Percentiles rank a stretch among this genome's conserved stretches.
Evolutionary conservation across 1,284 basidiomycete species (phyloP).

Genomic region (Kwoniella shivajii): DNA sequence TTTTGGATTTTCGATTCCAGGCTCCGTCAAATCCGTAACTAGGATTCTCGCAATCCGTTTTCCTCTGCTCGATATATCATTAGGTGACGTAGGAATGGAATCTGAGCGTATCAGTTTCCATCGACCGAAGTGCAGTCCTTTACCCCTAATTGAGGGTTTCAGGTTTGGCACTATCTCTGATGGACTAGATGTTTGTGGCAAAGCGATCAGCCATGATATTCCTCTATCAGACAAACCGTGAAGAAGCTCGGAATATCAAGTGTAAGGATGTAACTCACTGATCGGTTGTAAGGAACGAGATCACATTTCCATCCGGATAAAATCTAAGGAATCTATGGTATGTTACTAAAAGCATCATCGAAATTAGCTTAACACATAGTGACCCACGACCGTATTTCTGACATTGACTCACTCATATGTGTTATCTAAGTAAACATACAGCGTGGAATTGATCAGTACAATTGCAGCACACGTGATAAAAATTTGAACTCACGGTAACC

Average conservation of each 20-base stretch:
- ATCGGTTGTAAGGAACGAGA: slow-evolving; percentile 84
- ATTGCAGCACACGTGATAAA: background rate
- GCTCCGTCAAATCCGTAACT: slow-evolving; percentile 49
- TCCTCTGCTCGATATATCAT: background rate
- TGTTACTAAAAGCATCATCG: slow-evolving; percentile 42
- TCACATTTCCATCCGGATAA: slow-evolving; percentile 79
- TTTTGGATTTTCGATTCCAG: slow-evolving; percentile 54
- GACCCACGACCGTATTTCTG: background rate
- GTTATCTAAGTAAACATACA: slow-evolving; percentile 33
- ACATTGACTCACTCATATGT: slow-evolving; percentile 47
- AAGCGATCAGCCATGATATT: background rate
- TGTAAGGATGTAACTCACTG: slow-evolving; percentile 56
- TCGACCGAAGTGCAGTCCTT: slow-evolving; percentile 60
- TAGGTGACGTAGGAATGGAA: slow-evolving; percentile 27
- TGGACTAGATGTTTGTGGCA: slow-evolving; percentile 56
- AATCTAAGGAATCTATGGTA: slow-evolving; percentile 70
- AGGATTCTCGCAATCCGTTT: slow-evolving; percentile 27
- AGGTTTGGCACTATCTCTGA: slow-evolving; percentile 75
- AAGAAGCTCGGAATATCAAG: background rate
- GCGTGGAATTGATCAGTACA: background rate
- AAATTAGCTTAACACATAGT: too few relatives aligned
- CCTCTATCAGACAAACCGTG: background rate
- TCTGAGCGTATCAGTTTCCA: slow-evolving; percentile 46
- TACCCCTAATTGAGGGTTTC: slow-evolving; percentile 73
- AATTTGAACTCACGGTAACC: slow-evolving; percentile 67